Conservation (phyloP, 2,329 filamentous ascomycete species). For the Annulohypoxylon truncatum region DNA sequence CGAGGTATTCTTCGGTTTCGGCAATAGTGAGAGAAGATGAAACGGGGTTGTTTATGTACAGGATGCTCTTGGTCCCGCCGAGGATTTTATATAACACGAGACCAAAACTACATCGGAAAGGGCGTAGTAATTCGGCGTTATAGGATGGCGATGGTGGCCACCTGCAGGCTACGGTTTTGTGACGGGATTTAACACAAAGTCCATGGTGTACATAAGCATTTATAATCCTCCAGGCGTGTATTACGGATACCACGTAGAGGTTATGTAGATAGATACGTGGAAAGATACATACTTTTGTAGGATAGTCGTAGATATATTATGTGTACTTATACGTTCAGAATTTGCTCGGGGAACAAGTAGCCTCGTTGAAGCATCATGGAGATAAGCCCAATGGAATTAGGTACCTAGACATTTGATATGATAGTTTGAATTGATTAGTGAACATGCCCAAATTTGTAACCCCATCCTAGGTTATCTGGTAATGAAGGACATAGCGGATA, state of each 20-base stretch:
- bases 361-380: neutral
- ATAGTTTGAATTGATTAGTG: neutral
- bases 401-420: neutral
- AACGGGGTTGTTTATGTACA: neutral
- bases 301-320: neutral
- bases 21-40: constrained; percentile 25
- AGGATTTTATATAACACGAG: neutral
- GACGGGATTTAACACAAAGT: constrained; percentile 13
- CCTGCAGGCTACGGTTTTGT: constrained; percentile 6
- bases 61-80: neutral
- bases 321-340: neutral
- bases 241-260: neutral
- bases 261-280: neutral
- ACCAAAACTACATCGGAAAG: neutral
- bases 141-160: neutral
- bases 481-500: neutral
- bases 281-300: no score
- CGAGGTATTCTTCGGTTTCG: constrained; percentile 57
- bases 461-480: neutral
- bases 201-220: neutral
- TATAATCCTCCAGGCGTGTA: neutral
- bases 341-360: neutral
- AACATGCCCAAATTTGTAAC: neutral
- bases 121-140: neutral
- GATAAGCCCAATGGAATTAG: neutral